A percentile compares a stretch with the other conserved stretches of the same genome.
These are phyloP conservation scores for Leishmania tropica DNA, from an alignment of 208 protist genomes.

Conservation along the genomic window DNA sequence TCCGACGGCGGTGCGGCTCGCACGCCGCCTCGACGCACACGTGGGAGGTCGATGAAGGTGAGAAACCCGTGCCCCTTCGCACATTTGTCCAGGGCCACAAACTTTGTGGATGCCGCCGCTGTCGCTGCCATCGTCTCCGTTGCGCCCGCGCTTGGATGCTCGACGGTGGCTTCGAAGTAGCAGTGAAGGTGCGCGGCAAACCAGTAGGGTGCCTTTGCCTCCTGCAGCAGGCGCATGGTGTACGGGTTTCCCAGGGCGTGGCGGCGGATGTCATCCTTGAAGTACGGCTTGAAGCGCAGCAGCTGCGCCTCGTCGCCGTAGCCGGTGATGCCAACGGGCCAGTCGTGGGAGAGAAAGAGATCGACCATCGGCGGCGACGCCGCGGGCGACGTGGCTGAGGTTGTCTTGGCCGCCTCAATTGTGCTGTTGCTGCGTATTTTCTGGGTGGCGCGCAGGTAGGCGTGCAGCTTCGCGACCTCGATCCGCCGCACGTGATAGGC, in stretches of 20 bases:
- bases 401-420: not conserved
- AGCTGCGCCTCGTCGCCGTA: slow-evolving; percentile 83
- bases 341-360: slow-evolving; percentile 92
- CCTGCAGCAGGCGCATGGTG: slow-evolving; percentile 67
- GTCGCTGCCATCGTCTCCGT: not conserved
- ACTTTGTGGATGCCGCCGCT: slow-evolving; percentile 31
- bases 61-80: slow-evolving; percentile 75
- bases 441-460: slow-evolving; percentile 31
- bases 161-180: slow-evolving; percentile 78
- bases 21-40: slow-evolving; percentile 10
- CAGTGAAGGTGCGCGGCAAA: slow-evolving; percentile 91
- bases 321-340: slow-evolving; percentile 87
- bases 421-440: slow-evolving; percentile 3
- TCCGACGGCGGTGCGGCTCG: not conserved
- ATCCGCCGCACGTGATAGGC: slow-evolving; percentile 90
- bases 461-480: slow-evolving; percentile 83
- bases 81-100: slow-evolving; percentile 92
- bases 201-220: slow-evolving; percentile 71
- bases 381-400: not conserved
- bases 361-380: slow-evolving; percentile 43
- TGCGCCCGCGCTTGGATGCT: slow-evolving; percentile 17
- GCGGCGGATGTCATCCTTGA: slow-evolving; percentile 83
- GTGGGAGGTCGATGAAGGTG: slow-evolving; percentile 72
- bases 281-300: slow-evolving; percentile 85
- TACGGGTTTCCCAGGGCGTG: slow-evolving; percentile 83